Percentiles rank a stretch among this genome's conserved stretches.
phyloP scores from a whole-genome alignment of 2,329 filamentous ascomycete genomes.

The Orbilia blumenaviensis region DNA sequence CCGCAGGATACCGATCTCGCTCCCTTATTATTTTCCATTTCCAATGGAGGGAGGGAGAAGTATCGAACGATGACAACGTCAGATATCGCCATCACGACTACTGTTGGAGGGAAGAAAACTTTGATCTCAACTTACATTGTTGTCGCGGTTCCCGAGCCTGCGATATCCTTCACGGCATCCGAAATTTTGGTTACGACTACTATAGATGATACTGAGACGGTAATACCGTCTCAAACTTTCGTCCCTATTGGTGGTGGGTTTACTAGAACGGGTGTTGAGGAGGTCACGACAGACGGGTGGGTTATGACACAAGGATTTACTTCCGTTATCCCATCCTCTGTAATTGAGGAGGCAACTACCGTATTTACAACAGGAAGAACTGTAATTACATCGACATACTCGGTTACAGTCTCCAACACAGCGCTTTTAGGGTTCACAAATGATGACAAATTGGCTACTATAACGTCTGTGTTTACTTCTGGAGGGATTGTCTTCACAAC shows the following conservation, averaged over 20 bases:
- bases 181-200: slow-evolving; percentile 7
- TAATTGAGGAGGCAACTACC: slow-evolving; percentile 9
- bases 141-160: neutral
- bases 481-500: neutral
- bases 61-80: slow-evolving; percentile 17
- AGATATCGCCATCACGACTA: slow-evolving; percentile 16
- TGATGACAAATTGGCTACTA: neutral
- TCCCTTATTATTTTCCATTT: slow-evolving; percentile 13
- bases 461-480: slow-evolving; percentile 19
- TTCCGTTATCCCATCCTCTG: slow-evolving; percentile 32
- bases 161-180: slow-evolving; percentile 28
- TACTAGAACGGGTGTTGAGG: neutral
- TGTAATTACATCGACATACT: slow-evolving; percentile 14
- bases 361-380: slow-evolving; percentile 5
- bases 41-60: neutral
- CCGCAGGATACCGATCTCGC: slow-evolving; percentile 26
- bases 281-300: slow-evolving; percentile 8
- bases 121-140: slow-evolving; percentile 16
- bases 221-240: slow-evolving; percentile 13
- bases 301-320: neutral
- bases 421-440: neutral
- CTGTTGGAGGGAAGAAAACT: slow-evolving; percentile 12
- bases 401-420: slow-evolving; percentile 15
- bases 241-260: slow-evolving; percentile 41
- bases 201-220: slow-evolving; percentile 18